Conservation (phyloP, 495 filamentous ascomycete species). For the Penicillium crystallinum region DNA sequence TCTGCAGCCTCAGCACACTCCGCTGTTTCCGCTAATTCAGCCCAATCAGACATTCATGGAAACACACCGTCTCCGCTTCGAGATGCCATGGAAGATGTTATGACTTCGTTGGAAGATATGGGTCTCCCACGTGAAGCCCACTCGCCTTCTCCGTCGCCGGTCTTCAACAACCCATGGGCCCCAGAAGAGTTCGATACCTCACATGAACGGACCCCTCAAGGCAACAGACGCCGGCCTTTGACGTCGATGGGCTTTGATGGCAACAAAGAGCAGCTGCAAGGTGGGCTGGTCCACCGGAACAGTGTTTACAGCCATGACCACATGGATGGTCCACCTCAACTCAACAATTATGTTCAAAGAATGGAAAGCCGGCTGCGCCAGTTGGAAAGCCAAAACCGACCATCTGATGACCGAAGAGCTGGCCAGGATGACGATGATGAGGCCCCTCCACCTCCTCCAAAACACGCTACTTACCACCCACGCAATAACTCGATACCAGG, state of each 20-base stretch:
- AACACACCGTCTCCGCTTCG: slow-evolving; percentile 87
- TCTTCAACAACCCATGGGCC: slow-evolving; percentile 76
- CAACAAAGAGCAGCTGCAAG: slow-evolving; percentile 43
- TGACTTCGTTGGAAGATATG: slow-evolving; percentile 92
- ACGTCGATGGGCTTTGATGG: slow-evolving; percentile 67
- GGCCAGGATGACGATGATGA: slow-evolving; percentile 44
- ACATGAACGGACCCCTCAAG: slow-evolving; percentile 29
- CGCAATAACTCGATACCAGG: slow-evolving; percentile 43
- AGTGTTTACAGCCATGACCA: slow-evolving; percentile 40
- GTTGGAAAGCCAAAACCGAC: slow-evolving; percentile 58
- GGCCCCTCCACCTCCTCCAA: slow-evolving; percentile 57
- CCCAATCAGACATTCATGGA: slow-evolving; percentile 57
- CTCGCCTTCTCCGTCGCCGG: slow-evolving; percentile 46
- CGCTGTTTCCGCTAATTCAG: slow-evolving; percentile 35
- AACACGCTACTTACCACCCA: slow-evolving; percentile 46
- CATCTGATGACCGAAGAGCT: slow-evolving; percentile 32
- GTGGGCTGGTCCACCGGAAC: slow-evolving; percentile 26
- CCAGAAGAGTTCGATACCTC: slow-evolving; percentile 78
- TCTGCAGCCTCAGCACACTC: slow-evolving; percentile 51
- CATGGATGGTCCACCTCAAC: slow-evolving; percentile 58
- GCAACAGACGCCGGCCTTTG: slow-evolving; percentile 48
- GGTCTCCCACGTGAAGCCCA: slow-evolving; percentile 52
- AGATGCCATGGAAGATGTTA: slow-evolving; percentile 97
- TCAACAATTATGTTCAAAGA: slow-evolving; percentile 79
- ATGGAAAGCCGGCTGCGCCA: slow-evolving; percentile 78